Evolutionary conservation across 208 protist species (phyloP).

Genomic region (Trypanosoma theileri): DNA sequence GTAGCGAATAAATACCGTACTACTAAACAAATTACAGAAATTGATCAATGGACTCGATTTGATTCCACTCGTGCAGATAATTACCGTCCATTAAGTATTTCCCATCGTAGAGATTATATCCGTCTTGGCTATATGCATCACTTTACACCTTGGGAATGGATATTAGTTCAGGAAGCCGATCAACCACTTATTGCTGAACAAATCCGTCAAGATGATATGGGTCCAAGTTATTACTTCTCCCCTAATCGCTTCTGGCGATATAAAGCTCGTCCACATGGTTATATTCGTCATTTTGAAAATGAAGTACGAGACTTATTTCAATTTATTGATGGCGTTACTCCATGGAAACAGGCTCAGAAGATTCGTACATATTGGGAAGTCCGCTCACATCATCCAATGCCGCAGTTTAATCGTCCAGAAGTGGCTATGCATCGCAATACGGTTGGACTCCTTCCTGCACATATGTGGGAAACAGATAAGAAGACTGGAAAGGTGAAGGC

Average conservation of each 20-base stretch:
- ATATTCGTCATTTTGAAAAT: slow-evolving; percentile 86
- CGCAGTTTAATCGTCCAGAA: slow-evolving; percentile 87
- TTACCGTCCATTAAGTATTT: slow-evolving; percentile 83
- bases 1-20: slow-evolving; percentile 50
- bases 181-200: slow-evolving; percentile 85
- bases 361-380: slow-evolving; percentile 91
- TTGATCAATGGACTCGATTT: slow-evolving; percentile 78
- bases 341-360: slow-evolving; percentile 90
- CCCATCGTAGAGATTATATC: slow-evolving; percentile 84
- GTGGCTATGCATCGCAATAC: slow-evolving; percentile 90
- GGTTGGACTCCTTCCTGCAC: slow-evolving; percentile 70
- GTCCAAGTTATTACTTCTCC: slow-evolving; percentile 78
- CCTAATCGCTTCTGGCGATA: slow-evolving; percentile 87
- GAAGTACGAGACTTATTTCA: slow-evolving; percentile 88
- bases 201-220: slow-evolving; percentile 76
- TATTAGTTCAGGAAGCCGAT: slow-evolving; percentile 85
- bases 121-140: slow-evolving; percentile 82
- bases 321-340: slow-evolving; percentile 86
- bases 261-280: slow-evolving; percentile 90
- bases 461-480: slow-evolving; percentile 91
- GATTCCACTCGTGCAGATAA: slow-evolving; percentile 82
- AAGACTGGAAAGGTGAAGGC: slow-evolving; percentile 90
- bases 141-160: slow-evolving; percentile 92
- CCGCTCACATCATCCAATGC: slow-evolving; percentile 87
- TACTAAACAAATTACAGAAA: slow-evolving; percentile 86